Evolutionary conservation across 2,329 filamentous ascomycete species (phyloP).

Genomic region (Nothophaeocryptopus gaeumannii): DNA sequence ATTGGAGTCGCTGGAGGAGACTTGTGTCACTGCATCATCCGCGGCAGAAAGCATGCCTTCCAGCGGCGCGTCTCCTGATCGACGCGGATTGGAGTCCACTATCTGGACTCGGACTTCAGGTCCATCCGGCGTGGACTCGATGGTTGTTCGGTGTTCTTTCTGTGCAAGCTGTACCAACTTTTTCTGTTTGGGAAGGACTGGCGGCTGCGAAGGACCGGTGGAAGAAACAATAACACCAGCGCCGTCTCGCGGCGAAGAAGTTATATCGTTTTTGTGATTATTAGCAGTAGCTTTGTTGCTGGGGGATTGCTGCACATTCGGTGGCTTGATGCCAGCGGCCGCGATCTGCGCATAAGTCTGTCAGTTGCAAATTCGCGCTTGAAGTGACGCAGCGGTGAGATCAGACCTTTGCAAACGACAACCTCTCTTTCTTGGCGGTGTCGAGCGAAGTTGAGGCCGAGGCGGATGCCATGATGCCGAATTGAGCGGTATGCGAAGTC

Average conservation of each 20-base stretch:
- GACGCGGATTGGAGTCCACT: slow-evolving; percentile 22
- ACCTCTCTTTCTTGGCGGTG: slow-evolving; percentile 28
- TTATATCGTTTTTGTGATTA: slow-evolving; percentile 19
- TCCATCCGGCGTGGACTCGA: slow-evolving; percentile 9
- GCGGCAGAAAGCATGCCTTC: slow-evolving; percentile 19
- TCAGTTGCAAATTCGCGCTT: background rate
- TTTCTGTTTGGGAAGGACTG: slow-evolving; percentile 18
- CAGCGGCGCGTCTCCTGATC: slow-evolving; percentile 14
- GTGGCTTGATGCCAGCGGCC: slow-evolving; percentile 31
- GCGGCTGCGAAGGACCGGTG: slow-evolving; percentile 9
- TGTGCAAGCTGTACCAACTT: slow-evolving; percentile 22
- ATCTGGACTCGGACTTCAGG: slow-evolving; percentile 27
- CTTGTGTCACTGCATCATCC: slow-evolving; percentile 46
- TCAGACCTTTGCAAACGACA: slow-evolving; percentile 39
- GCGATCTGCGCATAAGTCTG: slow-evolving; percentile 30
- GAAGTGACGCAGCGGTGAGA: slow-evolving; percentile 3
- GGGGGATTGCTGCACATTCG: slow-evolving; percentile 22
- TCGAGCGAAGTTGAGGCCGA: slow-evolving; percentile 23
- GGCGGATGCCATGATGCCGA: slow-evolving; percentile 34
- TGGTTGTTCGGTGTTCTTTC: slow-evolving; percentile 15
- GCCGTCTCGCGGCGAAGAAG: slow-evolving; percentile 25
- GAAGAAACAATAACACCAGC: slow-evolving; percentile 17
- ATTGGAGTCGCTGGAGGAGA: slow-evolving; percentile 60
- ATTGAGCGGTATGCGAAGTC: slow-evolving; percentile 17
- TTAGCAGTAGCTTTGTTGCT: slow-evolving; percentile 11